These are phyloP conservation scores for Collybia sp. DNA, from an alignment of 768 basidiomycete genomes.

Conservation along the genomic window DNA sequence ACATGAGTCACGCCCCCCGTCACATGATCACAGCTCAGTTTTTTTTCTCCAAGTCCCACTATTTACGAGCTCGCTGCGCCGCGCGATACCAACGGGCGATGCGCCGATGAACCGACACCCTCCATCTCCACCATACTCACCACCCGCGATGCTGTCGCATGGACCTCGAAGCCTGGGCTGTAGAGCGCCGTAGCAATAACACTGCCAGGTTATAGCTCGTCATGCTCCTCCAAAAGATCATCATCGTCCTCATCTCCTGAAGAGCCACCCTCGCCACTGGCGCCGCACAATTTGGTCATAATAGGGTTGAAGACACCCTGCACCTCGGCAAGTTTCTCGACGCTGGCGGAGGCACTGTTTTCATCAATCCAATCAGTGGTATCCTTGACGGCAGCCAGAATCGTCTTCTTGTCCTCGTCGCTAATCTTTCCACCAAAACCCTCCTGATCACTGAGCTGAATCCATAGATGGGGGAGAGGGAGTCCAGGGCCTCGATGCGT, in stretches of 20 bases:
- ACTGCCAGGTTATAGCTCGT: constrained; percentile 32
- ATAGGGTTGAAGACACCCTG: constrained; percentile 79
- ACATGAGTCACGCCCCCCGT: too few relatives aligned
- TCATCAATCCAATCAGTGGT: constrained; percentile 90
- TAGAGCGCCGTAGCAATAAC: too few relatives aligned
- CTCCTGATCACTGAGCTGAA: constrained; percentile 80
- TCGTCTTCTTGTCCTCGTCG: constrained; percentile 79
- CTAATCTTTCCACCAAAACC: constrained; percentile 88
- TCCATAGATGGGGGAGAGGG: constrained; percentile 76
- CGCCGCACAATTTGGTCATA: constrained; percentile 72
- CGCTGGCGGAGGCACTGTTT: constrained; percentile 66
- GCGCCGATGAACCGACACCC: too few relatives aligned
- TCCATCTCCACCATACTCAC: too few relatives aligned
- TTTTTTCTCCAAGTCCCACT: too few relatives aligned
- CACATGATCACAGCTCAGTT: too few relatives aligned
- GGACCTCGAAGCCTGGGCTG: too few relatives aligned
- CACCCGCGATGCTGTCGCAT: too few relatives aligned
- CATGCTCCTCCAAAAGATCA: constrained; percentile 32
- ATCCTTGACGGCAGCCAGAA: constrained; percentile 81
- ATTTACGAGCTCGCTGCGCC: too few relatives aligned
- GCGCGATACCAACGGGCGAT: too few relatives aligned
- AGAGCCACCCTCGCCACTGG: constrained; percentile 24
- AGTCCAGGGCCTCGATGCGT: constrained; percentile 83
- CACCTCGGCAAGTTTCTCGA: constrained; percentile 81
- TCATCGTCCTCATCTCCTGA: constrained; percentile 34